These are phyloP conservation scores for Isoetes taiwanensis DNA, from an alignment of 75 land plant genomes.

Conservation along the genomic window DNA sequence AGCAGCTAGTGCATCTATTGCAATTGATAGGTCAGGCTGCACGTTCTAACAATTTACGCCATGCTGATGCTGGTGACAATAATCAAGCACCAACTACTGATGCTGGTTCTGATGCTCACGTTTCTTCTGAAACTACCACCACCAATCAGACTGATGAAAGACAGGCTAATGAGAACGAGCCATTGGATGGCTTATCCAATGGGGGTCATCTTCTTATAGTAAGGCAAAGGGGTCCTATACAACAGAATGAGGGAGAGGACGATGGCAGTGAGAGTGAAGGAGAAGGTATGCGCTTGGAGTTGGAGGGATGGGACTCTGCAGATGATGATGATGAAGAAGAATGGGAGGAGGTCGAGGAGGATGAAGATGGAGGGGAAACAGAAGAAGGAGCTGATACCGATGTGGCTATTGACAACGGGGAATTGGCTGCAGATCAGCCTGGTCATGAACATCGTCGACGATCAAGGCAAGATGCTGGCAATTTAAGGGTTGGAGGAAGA, in stretches of 20 bases:
- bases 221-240: constrained; percentile 19
- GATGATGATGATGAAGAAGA: constrained; percentile 33
- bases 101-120: constrained; percentile 1
- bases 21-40: constrained; percentile 23
- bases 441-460: neutral
- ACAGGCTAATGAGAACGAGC: constrained; percentile 30
- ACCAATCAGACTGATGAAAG: constrained; percentile 24
- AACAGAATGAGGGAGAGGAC: constrained; percentile 20
- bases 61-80: constrained; percentile 6
- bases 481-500: too few relatives aligned
- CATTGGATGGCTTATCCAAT: constrained; percentile 22
- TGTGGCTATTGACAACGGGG: too few relatives aligned
- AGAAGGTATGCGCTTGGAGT: constrained; percentile 39
- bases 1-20: constrained; percentile 34
- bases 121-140: constrained; percentile 31
- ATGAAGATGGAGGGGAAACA: constrained; percentile 8
- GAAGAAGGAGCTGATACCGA: neutral
- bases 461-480: constrained; percentile 6
- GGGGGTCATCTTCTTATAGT: constrained; percentile 21
- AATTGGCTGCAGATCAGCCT: neutral
- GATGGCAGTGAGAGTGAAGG: constrained; percentile 43
- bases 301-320: constrained; percentile 36
- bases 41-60: neutral
- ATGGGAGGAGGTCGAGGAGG: constrained; percentile 28
- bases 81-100: constrained; percentile 11